These are phyloP conservation scores for Sporothrix schenckii DNA, from an alignment of 2,329 filamentous ascomycete genomes.

Conservation along the genomic window DNA sequence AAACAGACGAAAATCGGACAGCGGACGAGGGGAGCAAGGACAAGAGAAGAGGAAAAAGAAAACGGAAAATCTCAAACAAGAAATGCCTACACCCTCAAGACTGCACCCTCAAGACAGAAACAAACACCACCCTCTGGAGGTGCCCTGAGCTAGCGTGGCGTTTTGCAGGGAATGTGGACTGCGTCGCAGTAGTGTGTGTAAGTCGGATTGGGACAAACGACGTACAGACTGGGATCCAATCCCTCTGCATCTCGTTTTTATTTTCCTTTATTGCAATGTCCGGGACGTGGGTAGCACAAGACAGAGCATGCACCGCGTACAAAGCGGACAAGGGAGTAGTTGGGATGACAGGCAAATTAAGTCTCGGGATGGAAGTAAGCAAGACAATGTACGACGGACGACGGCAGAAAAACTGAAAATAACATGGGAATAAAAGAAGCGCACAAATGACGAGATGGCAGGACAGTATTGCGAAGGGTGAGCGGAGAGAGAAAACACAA, in stretches of 20 bases:
- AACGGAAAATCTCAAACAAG: background rate
- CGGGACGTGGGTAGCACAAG: constrained; percentile 22
- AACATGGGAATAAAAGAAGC: background rate
- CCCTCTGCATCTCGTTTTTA: background rate
- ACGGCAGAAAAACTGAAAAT: background rate
- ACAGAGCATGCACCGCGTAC: constrained; percentile 7
- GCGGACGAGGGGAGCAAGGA: background rate
- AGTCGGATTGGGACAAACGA: background rate
- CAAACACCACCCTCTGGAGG: too few species aligned
- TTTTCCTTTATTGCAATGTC: constrained; percentile 12
- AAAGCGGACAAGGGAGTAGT: background rate
- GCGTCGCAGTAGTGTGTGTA: constrained; percentile 6
- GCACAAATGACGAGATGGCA: background rate
- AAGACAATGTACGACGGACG: background rate
- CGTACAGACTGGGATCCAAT: background rate
- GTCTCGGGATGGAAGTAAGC: background rate
- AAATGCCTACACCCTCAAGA: background rate
- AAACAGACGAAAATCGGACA: constrained; percentile 6
- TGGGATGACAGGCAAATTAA: constrained; percentile 10
- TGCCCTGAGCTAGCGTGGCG: constrained; percentile 22
- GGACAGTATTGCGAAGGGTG: background rate
- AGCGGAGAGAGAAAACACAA: too few species aligned
- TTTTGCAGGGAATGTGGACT: background rate
- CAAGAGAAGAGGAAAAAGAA: too few species aligned
- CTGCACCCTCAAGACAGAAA: too few species aligned